These are phyloP conservation scores for Coemansia sp. DNA, from an alignment of 192 early-diverging fungal species.

Conservation along the genomic window DNA sequence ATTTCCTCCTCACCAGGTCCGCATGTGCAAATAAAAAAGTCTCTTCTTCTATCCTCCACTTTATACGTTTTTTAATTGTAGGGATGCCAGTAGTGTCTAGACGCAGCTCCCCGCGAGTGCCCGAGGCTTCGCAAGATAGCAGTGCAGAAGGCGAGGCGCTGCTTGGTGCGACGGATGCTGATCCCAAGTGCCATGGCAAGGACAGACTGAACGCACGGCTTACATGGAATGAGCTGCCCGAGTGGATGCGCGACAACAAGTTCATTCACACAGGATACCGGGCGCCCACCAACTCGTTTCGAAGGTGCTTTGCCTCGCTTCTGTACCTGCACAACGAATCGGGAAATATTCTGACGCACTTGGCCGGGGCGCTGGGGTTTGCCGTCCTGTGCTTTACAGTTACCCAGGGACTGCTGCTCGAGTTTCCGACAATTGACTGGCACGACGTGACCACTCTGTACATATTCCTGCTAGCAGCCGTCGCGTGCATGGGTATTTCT, in stretches of 20 bases:
- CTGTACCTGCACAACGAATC: slow-evolving; percentile 90
- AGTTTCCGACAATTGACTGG: slow-evolving; percentile 55
- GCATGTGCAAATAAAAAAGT: neutral
- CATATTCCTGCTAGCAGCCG: slow-evolving; percentile 70
- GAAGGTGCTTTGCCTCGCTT: slow-evolving; percentile 68
- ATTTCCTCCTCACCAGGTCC: too few relatives aligned
- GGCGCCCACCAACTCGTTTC: slow-evolving; percentile 69
- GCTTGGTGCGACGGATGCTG: neutral
- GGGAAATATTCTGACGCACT: slow-evolving; percentile 88
- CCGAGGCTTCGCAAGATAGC: neutral
- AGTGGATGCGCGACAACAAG: slow-evolving; percentile 82
- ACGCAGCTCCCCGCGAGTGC: slow-evolving; percentile 9
- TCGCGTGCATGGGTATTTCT: slow-evolving; percentile 76
- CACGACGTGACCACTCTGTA: slow-evolving; percentile 69
- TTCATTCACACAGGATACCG: slow-evolving; percentile 82
- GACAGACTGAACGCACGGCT: slow-evolving; percentile 12
- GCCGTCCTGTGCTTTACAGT: slow-evolving; percentile 54
- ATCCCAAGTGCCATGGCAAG: slow-evolving; percentile 1
- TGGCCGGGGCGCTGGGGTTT: slow-evolving; percentile 67
- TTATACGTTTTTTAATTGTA: neutral
- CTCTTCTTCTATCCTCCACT: neutral
- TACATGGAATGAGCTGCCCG: slow-evolving; percentile 56
- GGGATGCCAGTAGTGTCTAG: slow-evolving; percentile 24
- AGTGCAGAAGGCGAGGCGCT: slow-evolving; percentile 2
- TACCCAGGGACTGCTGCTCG: slow-evolving; percentile 35